Evolutionary conservation across 2,329 filamentous ascomycete species (phyloP), one percentile per base, ranked within the genome.

Genomic region (Trichoderma afroharzianum): DNA sequence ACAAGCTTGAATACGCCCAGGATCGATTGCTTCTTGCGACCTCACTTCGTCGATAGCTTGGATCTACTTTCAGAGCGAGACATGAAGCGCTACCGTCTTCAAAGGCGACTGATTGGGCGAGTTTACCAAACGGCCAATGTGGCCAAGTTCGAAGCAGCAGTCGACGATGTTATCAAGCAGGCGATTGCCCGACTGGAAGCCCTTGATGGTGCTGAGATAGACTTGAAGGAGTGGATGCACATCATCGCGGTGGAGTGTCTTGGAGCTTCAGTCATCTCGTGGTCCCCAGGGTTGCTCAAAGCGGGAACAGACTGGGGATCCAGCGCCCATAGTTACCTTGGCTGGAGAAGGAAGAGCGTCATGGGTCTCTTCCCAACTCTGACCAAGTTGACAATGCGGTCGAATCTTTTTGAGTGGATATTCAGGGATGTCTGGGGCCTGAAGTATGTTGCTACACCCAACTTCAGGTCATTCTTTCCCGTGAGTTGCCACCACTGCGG

Each of bases 221-320:
- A 87, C 70, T 75, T 88, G 21, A 85, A 84, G 64, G 83, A 86
- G 68, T 88, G 86, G 86, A 88, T 88, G 85, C 86, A 88, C 76
- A 87, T 88, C 70, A 79, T 87, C 21, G 83, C 82, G 1, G 85
- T 88, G 33, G 86, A 88, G 73, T 86, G 83, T 26, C 82, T 88
- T 3, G 83, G 84, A 0, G 85, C 85, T 1, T 77, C 83, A 2
- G 85, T 87, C 0, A 77, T 88, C 1, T 85, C 84, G 0, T 88
- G 86, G 86, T 87, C 86, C 0, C 86, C 86, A 0, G 82, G 84
- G 0, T 82, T 86, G 74, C 76, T 87, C 11, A 79, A 79, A 9
- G 78, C 78, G 26, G 80, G 79, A 4, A 83, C 84, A 0, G 86
- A 88, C 63, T 82, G 82, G 71, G 82, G 82, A 0, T 84, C 86